A percentile compares a stretch with the other conserved stretches of the same genome.
Conservation (phyloP, 192 early-diverging fungal species). For the Linnemannia zychae region DNA sequence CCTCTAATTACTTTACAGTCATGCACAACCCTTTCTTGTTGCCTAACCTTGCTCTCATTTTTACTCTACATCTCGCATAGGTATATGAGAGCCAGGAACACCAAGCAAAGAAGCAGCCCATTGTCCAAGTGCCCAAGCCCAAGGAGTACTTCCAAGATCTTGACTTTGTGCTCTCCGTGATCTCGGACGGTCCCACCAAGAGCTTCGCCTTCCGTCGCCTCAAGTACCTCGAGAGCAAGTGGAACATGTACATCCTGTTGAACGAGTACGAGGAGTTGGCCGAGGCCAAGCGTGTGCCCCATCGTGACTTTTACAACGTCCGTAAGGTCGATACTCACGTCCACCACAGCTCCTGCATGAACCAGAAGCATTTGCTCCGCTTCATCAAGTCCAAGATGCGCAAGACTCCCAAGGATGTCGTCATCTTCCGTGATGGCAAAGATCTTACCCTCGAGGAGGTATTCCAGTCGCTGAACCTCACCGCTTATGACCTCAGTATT, state of each 20-base stretch:
- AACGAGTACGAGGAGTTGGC: conserved; percentile 97
- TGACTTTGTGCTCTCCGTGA: conserved; percentile 84
- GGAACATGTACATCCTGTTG: conserved; percentile 93
- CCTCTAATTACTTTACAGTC: not conserved
- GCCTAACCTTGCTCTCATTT: not conserved
- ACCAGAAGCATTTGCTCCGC: conserved; percentile 96
- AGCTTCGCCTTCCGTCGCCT: conserved; percentile 93
- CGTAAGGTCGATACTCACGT: conserved; percentile 99
- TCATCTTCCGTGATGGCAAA: conserved; percentile 91
- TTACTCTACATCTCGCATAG: conserved; percentile 1
- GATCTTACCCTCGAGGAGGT: conserved; percentile 87
- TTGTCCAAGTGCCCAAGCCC: conserved; percentile 75
- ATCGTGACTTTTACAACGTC: conserved; percentile 98
- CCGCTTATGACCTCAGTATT: conserved; percentile 95
- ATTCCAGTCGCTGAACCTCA: conserved; percentile 91
- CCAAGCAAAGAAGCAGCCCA: conserved; percentile 42
- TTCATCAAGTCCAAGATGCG: conserved; percentile 97
- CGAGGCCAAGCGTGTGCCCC: conserved; percentile 95
- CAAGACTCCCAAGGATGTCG: conserved; percentile 82
- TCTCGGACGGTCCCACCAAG: conserved; percentile 94
- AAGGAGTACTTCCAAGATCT: conserved; percentile 92
- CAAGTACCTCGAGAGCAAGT: conserved; percentile 93
- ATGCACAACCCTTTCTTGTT: not conserved
- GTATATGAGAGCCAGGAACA: conserved; percentile 40
- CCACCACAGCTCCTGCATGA: conserved; percentile 96